Evolutionary conservation across 331 rosid genomes (phyloP).

Genomic region (Quercus phellos): DNA sequence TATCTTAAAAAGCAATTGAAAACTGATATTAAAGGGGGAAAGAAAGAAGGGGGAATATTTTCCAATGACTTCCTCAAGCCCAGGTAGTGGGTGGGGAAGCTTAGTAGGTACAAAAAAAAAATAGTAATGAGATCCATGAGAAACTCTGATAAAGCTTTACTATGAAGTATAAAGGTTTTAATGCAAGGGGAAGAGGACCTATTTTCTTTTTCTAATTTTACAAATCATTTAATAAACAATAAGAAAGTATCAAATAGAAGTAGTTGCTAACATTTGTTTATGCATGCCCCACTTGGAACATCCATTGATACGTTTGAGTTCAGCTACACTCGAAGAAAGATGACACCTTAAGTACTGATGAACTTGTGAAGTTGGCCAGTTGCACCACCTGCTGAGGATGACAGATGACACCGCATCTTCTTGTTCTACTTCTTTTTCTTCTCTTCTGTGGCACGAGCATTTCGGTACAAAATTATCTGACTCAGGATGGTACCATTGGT

Average conservation of each 20-base stretch:
- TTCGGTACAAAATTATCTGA: constrained; percentile 72
- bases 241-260: not conserved
- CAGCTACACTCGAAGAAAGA: constrained; percentile 8
- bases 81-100: too few species aligned
- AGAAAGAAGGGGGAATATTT: too few species aligned
- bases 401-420: not conserved
- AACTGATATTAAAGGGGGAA: too few species aligned
- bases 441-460: constrained; percentile 35
- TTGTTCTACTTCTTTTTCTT: constrained; percentile 45
- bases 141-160: too few species aligned
- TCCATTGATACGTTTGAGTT: constrained; percentile 11
- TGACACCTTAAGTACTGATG: constrained; percentile 8
- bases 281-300: constrained; percentile 13
- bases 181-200: too few species aligned
- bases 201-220: too few species aligned
- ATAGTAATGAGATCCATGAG: too few species aligned
- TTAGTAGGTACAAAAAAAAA: too few species aligned
- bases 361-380: not conserved
- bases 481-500: constrained; percentile 72
- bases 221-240: too few species aligned
- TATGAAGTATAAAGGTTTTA: too few species aligned
- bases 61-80: too few species aligned
- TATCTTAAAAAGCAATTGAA: too few species aligned
- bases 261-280: not conserved
- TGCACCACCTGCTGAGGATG: constrained; percentile 8